A percentile compares a stretch with the other conserved stretches of the same genome.
Conservation (phyloP, 352 stramenopile species). For the Phytophthora podocarpi region DNA sequence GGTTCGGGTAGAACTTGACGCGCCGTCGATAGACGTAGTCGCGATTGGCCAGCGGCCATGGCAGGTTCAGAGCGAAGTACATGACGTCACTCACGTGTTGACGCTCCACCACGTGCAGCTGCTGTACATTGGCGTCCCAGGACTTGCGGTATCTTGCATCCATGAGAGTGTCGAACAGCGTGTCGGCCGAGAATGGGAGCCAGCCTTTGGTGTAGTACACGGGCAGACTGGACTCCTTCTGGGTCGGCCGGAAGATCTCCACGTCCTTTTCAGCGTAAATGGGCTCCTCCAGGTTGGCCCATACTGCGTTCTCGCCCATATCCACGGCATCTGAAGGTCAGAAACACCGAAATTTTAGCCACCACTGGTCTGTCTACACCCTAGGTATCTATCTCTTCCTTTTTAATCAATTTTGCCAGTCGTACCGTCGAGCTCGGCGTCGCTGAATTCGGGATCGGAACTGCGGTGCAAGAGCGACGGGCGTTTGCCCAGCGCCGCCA, state of each 20-base stretch:
- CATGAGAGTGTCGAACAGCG: conserved; percentile 67
- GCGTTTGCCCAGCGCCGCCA: conserved; percentile 26
- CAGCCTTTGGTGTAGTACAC: conserved; percentile 78
- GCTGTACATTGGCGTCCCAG: conserved; percentile 61
- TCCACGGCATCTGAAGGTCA: conserved; percentile 58
- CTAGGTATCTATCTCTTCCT: too few relatives aligned
- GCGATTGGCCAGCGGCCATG: conserved; percentile 71
- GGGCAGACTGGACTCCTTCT: conserved; percentile 56
- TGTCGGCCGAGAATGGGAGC: conserved; percentile 72
- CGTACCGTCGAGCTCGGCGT: conserved; percentile 55
- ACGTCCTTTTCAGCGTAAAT: conserved; percentile 81
- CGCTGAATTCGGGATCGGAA: conserved; percentile 69
- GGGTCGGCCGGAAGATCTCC: conserved; percentile 65
- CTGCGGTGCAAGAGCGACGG: conserved; percentile 55
- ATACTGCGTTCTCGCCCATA: conserved; percentile 68
- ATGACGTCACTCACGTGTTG: conserved; percentile 62
- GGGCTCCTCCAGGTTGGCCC: conserved; percentile 63
- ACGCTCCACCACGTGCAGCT: conserved; percentile 55
- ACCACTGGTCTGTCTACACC: too few relatives aligned
- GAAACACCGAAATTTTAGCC: not conserved
- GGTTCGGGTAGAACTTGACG: conserved; percentile 53
- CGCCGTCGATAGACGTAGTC: conserved; percentile 84
- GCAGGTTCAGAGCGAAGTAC: conserved; percentile 60
- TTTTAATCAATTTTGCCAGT: conserved; percentile 9
- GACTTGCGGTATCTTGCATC: conserved; percentile 60